Evolutionary conservation across 495 filamentous ascomycete species (phyloP).

Genomic region (Ascodesmis nigricans): DNA sequence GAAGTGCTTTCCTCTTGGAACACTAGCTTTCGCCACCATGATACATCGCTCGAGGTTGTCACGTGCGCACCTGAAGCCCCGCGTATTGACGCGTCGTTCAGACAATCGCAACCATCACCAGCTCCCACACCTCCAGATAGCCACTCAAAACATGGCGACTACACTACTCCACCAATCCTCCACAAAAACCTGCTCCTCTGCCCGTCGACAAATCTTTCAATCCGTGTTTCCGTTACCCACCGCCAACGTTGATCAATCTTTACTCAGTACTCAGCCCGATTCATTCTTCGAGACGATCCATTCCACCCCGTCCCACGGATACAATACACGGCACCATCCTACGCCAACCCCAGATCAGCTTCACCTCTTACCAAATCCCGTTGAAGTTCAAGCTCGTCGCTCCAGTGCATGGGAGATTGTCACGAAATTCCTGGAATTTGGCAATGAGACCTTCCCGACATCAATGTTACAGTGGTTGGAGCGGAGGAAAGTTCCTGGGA

Average conservation of each 20-base stretch:
- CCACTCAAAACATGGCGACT: slow-evolving; percentile 9
- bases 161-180: slow-evolving; percentile 7
- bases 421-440: slow-evolving; percentile 15
- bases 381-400: slow-evolving; percentile 12
- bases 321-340: slow-evolving; percentile 20
- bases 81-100: no score
- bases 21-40: no score
- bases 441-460: slow-evolving; percentile 10
- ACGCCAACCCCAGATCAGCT: slow-evolving; percentile 4
- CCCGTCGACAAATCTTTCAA: slow-evolving; percentile 14
- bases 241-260: slow-evolving; percentile 12
- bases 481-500: slow-evolving; percentile 8
- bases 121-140: no score
- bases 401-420: slow-evolving; percentile 17
- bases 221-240: slow-evolving; percentile 18
- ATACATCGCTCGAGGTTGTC: no score
- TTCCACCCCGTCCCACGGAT: slow-evolving; percentile 16
- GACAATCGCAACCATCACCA: no score
- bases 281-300: slow-evolving; percentile 5
- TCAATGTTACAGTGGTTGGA: slow-evolving; percentile 12
- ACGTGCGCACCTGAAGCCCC: no score
- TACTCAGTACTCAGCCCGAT: slow-evolving; percentile 8
- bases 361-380: slow-evolving; percentile 14
- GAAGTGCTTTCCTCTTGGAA: no score
- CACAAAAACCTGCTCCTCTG: slow-evolving; percentile 6